Evolutionary conservation across 2,329 filamentous ascomycete species (phyloP).

Genomic region (Alternaria conjuncta): DNA sequence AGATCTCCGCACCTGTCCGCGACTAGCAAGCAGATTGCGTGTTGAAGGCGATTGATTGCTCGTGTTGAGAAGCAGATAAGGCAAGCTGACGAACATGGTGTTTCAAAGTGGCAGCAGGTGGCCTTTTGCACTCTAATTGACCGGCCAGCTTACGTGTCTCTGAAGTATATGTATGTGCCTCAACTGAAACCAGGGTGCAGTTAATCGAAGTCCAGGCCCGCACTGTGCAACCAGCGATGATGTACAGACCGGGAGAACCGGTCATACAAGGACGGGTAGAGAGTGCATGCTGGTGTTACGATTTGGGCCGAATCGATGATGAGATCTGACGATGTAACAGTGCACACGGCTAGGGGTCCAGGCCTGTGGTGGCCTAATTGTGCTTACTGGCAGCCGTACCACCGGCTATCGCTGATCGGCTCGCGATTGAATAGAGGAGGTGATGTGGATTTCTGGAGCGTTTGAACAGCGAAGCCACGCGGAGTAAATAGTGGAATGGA

Average conservation of each 20-base stretch:
- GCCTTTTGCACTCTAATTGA: neutral
- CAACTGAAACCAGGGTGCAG: neutral
- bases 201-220: neutral
- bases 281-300: slow-evolving; percentile 3
- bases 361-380: neutral
- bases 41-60: neutral
- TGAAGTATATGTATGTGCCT: neutral
- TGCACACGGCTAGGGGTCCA: neutral
- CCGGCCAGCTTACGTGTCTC: neutral
- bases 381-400: neutral
- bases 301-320: slow-evolving; percentile 1
- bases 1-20: neutral
- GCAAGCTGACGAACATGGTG: neutral
- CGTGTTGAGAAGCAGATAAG: neutral
- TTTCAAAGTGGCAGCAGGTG: neutral
- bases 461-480: neutral
- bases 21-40: neutral
- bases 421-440: neutral
- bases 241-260: slow-evolving; percentile 7
- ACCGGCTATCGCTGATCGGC: neutral
- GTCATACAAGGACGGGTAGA: slow-evolving; percentile 13
- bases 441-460: neutral
- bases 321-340: slow-evolving; percentile 6
- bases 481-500: neutral
- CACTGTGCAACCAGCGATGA: neutral